Conservation (phyloP, 192 early-diverging fungal genomes). For the Rhizophagus sp. region DNA sequence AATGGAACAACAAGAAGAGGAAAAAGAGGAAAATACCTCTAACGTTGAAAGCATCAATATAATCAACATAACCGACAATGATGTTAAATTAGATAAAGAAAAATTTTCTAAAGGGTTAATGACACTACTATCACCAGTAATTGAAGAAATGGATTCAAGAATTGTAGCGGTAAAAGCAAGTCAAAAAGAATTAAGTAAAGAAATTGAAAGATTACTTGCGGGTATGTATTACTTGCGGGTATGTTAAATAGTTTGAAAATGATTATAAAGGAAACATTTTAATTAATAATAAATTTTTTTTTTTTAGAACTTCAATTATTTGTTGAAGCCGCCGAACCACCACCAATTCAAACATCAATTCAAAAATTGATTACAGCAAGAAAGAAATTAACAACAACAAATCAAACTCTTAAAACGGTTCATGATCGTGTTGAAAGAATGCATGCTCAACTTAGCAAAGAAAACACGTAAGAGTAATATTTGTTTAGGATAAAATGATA, state of each 20-base stretch:
- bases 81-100: slow-evolving; percentile 5
- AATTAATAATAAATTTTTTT: background rate
- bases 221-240: slow-evolving; percentile 55
- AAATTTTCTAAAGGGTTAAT: slow-evolving; percentile 46
- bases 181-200: slow-evolving; percentile 55
- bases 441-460: slow-evolving; percentile 38
- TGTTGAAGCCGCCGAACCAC: slow-evolving; percentile 47
- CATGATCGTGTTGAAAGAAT: slow-evolving; percentile 48
- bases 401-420: slow-evolving; percentile 47
- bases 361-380: slow-evolving; percentile 50
- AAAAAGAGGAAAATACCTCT: background rate
- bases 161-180: slow-evolving; percentile 52
- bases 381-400: slow-evolving; percentile 48
- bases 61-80: background rate
- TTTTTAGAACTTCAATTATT: slow-evolving; percentile 56
- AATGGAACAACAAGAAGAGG: background rate
- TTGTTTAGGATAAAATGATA: background rate
- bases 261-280: no score
- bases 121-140: slow-evolving; percentile 45
- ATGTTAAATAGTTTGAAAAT: background rate
- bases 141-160: slow-evolving; percentile 54
- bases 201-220: slow-evolving; percentile 58
- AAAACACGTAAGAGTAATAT: background rate
- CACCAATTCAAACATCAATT: slow-evolving; percentile 50
- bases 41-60: background rate